Conservation (phyloP, 2,329 filamentous ascomycete species). For the Colletotrichum sp. region DNA sequence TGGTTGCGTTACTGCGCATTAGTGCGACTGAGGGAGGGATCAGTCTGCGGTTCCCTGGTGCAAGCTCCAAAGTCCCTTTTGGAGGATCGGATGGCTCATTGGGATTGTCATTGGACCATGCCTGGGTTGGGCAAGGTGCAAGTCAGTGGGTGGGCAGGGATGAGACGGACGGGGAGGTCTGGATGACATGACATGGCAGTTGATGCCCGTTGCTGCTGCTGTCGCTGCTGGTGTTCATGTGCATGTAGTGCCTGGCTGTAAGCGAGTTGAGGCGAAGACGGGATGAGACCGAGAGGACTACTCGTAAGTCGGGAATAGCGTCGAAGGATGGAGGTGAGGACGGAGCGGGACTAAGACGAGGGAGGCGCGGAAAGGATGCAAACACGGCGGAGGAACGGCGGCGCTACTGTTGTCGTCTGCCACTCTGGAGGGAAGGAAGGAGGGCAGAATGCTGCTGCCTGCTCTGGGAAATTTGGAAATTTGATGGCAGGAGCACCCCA, state of each 20-base stretch:
- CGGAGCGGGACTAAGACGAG: neutral
- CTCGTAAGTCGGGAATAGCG: neutral
- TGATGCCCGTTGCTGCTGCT: neutral
- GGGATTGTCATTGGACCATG: neutral
- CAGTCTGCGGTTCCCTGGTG: neutral
- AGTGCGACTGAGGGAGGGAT: neutral
- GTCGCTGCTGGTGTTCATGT: neutral
- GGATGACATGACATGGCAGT: neutral
- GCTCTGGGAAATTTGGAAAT: neutral
- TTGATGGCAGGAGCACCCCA: neutral
- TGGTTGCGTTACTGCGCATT: neutral
- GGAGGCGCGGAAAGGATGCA: neutral
- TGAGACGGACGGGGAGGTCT: neutral
- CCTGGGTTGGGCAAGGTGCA: neutral
- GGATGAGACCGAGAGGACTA: neutral
- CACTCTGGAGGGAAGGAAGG: neutral
- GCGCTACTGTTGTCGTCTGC: neutral
- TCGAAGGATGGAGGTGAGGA: neutral
- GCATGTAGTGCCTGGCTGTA: neutral
- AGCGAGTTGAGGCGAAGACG: neutral
- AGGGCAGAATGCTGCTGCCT: neutral
- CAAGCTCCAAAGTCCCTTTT: neutral
- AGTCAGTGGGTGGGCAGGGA: neutral
- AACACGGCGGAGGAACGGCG: neutral
- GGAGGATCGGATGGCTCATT: conserved; percentile 15